These are phyloP conservation scores for Sarocladiaceae sp. DNA, from an alignment of 2,329 filamentous ascomycete genomes.

Conservation along the genomic window DNA sequence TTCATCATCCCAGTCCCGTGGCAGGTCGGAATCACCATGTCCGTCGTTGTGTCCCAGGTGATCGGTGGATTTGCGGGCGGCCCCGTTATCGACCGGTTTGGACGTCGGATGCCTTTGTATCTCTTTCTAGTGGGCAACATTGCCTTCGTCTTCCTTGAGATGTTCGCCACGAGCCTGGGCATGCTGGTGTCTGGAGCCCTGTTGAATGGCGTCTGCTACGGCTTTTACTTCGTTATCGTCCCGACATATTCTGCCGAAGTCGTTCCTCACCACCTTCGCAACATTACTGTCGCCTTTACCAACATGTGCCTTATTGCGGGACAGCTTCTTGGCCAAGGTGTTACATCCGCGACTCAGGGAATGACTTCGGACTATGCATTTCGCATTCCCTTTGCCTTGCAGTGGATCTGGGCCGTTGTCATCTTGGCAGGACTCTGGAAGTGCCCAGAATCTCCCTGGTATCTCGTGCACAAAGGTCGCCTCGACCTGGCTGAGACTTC, in stretches of 20 bases:
- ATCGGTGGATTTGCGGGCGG: no score
- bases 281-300: conserved; percentile 21
- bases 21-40: no score
- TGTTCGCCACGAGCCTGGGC: conserved; percentile 26
- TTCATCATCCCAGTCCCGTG: no score
- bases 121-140: no score
- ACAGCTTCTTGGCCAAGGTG: background rate
- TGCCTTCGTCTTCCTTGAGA: conserved; percentile 33
- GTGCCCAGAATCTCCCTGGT: conserved; percentile 28
- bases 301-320: conserved; percentile 10
- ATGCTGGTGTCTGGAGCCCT: conserved; percentile 27
- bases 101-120: no score
- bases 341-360: background rate
- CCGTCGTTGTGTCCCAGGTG: no score
- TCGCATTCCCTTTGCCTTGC: conserved; percentile 30
- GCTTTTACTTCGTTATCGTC: conserved; percentile 25
- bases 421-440: conserved; percentile 19
- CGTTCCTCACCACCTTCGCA: conserved; percentile 23
- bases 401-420: conserved; percentile 27
- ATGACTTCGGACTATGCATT: conserved; percentile 26
- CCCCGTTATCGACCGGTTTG: no score
- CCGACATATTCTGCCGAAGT: conserved; percentile 32
- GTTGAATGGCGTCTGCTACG: conserved; percentile 29
- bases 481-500: conserved; percentile 38
- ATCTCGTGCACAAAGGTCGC: conserved; percentile 31